phyloP scores from a whole-genome alignment of 1,284 basidiomycete genomes.

The Sanghuangporus baumii region DNA sequence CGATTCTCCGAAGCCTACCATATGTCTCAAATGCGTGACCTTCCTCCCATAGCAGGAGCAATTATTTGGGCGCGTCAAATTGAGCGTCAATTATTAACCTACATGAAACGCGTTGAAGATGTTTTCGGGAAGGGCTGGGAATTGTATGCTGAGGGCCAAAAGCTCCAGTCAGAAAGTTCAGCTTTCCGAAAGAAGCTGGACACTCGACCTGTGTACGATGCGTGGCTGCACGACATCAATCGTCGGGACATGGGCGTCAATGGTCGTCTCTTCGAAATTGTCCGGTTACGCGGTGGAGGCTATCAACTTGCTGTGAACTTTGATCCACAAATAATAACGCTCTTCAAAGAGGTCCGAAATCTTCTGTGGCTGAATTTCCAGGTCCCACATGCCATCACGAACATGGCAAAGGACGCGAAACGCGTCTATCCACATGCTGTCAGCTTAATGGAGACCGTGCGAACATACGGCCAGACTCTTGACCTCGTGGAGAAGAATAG shows the following conservation, averaged over 20 bases:
- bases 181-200: constrained; percentile 97
- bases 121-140: constrained; percentile 99
- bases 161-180: constrained; percentile 85
- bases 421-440: constrained; percentile 97
- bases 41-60: constrained; percentile 94
- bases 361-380: constrained; percentile 94
- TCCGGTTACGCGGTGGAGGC: constrained; percentile 73
- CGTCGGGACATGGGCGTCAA: constrained; percentile 87
- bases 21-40: constrained; percentile 96
- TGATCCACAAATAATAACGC: constrained; percentile 94
- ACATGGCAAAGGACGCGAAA: constrained; percentile 97
- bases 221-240: constrained; percentile 95
- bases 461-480: constrained; percentile 93
- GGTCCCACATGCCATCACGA: constrained; percentile 91
- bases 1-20: constrained; percentile 94
- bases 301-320: constrained; percentile 94
- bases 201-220: constrained; percentile 89
- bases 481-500: constrained; percentile 86
- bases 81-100: constrained; percentile 90
- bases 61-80: constrained; percentile 99
- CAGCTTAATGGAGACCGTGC: constrained; percentile 95
- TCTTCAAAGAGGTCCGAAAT: constrained; percentile 98
- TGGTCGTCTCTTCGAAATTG: constrained; percentile 95
- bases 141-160: constrained; percentile 97
- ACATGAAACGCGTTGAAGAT: constrained; percentile 99